Conservation (phyloP, 768 basidiomycete species). For the Filobasidium floriforme region DNA sequence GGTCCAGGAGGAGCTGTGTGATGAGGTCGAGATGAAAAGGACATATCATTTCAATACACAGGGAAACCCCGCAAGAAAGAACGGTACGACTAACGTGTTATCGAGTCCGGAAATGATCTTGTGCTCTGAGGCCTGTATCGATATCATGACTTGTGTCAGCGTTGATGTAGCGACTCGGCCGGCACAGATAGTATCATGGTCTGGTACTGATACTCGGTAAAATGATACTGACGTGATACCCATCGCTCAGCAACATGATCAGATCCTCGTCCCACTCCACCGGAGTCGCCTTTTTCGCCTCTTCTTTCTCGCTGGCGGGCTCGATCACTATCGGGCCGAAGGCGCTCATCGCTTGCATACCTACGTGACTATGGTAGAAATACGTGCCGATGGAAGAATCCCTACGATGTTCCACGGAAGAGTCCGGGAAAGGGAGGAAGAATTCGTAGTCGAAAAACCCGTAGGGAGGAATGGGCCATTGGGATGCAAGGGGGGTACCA, state of each 20-base stretch:
- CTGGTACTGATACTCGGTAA: neutral
- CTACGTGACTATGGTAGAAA: slow-evolving; percentile 22
- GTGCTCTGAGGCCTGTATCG: slow-evolving; percentile 10
- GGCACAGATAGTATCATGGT: neutral
- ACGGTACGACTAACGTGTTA: slow-evolving; percentile 6
- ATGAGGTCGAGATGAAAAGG: too few relatives aligned
- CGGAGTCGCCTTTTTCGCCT: slow-evolving; percentile 6
- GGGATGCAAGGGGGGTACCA: slow-evolving; percentile 13
- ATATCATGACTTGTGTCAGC: neutral
- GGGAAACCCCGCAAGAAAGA: neutral
- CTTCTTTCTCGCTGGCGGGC: neutral
- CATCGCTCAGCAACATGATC: slow-evolving; percentile 21
- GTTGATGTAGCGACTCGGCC: too few relatives aligned
- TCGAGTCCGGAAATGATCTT: slow-evolving; percentile 15
- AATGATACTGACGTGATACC: slow-evolving; percentile 15
- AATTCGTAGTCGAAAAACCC: slow-evolving; percentile 23
- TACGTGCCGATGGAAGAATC: slow-evolving; percentile 8
- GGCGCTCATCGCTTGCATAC: slow-evolving; percentile 16
- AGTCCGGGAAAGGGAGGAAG: neutral
- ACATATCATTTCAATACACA: neutral
- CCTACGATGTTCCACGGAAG: neutral
- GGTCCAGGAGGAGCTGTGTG: neutral
- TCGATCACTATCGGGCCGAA: slow-evolving; percentile 21
- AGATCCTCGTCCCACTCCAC: slow-evolving; percentile 23
- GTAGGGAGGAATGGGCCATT: slow-evolving; percentile 20